Base-by-base conservation (phyloP, 179 eudicot species). In the Gypsophila paniculata region DNA sequence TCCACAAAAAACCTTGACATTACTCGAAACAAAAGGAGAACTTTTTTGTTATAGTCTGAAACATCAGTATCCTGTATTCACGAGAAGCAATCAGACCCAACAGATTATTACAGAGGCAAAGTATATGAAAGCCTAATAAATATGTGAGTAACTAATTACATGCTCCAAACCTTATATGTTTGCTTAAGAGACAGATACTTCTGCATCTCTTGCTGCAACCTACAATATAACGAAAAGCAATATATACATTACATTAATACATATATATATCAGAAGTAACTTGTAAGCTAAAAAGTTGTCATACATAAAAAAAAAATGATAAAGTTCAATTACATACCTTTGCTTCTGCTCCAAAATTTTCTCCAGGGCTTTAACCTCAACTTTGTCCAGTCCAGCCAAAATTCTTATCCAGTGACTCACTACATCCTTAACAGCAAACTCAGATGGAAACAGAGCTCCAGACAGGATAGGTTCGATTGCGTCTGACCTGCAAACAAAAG, bases 311-410 rank as follows among this genome's bases (percentile, higher is more conserved):
- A 26, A 22, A 51, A 34, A 25, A n/a, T 26, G 12, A 68, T 12
- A 52, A 9, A 23, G 13, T 51, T 42, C 60, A 29, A 52, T 26
- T 32, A 26, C 8, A 29, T 68, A 95, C 99, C 96, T 95, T 82
- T 92, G 95, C 81, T 95, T 92, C 89, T 92, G 99, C 85, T 92
- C 99, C 80, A 95, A 82, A 65, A 92, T 87, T 81, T 92, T 95
- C 78, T 92, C 98, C 60, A 95, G 83, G 75, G 99, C 99, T 80
- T 87, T 92, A 61, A 93, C 81, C 88, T 95, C 99, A 72, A 93
- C 87, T 77, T 89, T 92, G 81, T 95, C 99, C 66, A 95, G 82
- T 66, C 85, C 85, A 26, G 91, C 71, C 73, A 92, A 86, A 72
- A 90, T 68, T 61, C 74, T 80, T 73, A 88, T 79, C 99, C 99